Evolutionary conservation across 306 rosid species (phyloP).

Genomic region (Casuarina cunninghamiana): DNA sequence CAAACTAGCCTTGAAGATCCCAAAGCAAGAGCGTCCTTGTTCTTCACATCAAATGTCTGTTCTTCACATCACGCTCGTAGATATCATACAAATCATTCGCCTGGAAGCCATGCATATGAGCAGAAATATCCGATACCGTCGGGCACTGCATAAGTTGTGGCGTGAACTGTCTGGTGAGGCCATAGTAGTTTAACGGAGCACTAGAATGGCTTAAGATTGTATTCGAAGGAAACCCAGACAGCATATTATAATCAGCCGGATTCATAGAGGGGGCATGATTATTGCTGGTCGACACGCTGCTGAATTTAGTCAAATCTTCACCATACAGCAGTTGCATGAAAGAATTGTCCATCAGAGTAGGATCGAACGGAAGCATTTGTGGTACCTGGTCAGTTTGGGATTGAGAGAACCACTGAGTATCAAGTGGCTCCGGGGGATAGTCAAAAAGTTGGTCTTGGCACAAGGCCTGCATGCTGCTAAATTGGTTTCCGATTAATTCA

Average conservation of each 20-base stretch:
- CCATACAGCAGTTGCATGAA: neutral
- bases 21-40: neutral
- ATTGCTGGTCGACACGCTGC: neutral
- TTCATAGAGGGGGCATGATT: neutral
- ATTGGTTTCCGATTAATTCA: conserved; percentile 4
- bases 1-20: neutral
- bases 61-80: conserved; percentile 5
- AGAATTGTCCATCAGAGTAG: neutral
- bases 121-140: neutral
- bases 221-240: neutral
- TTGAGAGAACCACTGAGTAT: neutral
- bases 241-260: neutral
- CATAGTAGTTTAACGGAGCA: conserved; percentile 1
- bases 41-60: conserved; percentile 6
- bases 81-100: conserved; percentile 4
- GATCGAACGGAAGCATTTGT: neutral
- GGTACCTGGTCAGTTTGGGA: neutral
- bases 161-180: neutral
- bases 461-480: neutral
- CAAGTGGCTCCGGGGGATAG: neutral
- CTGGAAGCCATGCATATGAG: neutral
- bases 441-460: neutral
- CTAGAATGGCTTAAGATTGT: neutral
- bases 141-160: neutral
- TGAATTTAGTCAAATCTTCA: neutral